These are phyloP conservation scores for Hanseniaspora vineae DNA, from an alignment of 805 yeast genomes.

Conservation along the genomic window DNA sequence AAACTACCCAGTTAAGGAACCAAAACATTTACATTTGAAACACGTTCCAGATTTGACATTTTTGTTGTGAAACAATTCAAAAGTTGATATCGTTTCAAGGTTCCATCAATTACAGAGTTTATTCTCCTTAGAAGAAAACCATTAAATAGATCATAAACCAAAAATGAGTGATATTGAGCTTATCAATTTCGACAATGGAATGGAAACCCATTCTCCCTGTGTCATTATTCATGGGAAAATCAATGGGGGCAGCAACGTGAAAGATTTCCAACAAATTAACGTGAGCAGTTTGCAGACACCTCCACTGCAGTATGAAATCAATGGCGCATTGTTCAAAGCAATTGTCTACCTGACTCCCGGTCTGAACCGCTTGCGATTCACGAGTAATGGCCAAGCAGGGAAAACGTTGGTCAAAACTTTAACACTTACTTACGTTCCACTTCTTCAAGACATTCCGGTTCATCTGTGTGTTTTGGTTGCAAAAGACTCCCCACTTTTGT, in stretches of 20 bases:
- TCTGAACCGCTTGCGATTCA: conserved; percentile 41
- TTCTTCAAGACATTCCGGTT: conserved; percentile 57
- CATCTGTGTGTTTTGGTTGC: conserved; percentile 71
- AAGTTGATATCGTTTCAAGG: too few relatives aligned
- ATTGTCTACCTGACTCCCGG: conserved; percentile 60
- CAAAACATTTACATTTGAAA: conserved; percentile 4
- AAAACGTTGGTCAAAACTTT: conserved; percentile 24
- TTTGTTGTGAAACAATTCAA: too few relatives aligned
- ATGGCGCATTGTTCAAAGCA: conserved; percentile 61
- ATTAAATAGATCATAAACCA: not conserved
- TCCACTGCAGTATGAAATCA: conserved; percentile 56
- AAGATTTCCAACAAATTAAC: conserved; percentile 17
- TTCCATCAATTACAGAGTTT: too few relatives aligned
- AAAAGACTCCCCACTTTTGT: conserved; percentile 55
- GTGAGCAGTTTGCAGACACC: conserved; percentile 37
- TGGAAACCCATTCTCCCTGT: conserved; percentile 35
- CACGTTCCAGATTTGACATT: too few relatives aligned
- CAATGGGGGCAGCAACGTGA: conserved; percentile 4
- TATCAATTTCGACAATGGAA: conserved; percentile 23
- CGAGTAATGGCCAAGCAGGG: conserved; percentile 29
- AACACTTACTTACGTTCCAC: conserved; percentile 38
- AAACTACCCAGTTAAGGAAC: not conserved
- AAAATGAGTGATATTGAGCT: conserved; percentile 7
- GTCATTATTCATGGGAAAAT: conserved; percentile 37
- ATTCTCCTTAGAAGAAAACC: not conserved